Base-by-base conservation (phyloP, 225 moss, liverwort and hornwort species). In the Polytrichum commune region DNA sequence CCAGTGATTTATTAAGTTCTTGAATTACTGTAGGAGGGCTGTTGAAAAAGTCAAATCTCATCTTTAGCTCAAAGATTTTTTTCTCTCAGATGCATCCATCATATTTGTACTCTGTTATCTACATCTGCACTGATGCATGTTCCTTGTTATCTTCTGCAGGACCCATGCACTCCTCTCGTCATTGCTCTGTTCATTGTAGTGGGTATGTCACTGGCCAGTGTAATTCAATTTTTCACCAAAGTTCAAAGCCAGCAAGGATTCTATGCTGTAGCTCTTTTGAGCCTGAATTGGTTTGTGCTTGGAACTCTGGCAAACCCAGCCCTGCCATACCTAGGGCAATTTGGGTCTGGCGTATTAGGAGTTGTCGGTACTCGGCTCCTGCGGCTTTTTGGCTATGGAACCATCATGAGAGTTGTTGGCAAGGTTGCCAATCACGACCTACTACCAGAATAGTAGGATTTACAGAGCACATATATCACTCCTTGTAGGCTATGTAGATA, bases 211-310 rank as follows among this genome's bases (percentile, higher is more conserved):
- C 67, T 88, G 67, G 82, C 69, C 29, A 89, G 72, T 66, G 90
- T 84, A 53, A 78, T 90, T 55, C 88, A 80, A 53, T 80, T 86
- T 66, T 74, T 92, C 72, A 79, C 78, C 55, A 88, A 81, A 75
- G 55, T 81, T 28, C 82, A 80, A 73, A 78, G 74, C 35, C 83
- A 79, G 56, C 82, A 80, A 66, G 92, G 82, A 46, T 82, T 90
- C 69, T 60, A 88, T 55, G 86, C 92, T 58, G 76, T 88, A 54
- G 77, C 79, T 58, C 82, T 92, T 18, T 67, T 92, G 64, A 88
- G 92, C 76, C 79, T 92, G 28, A 92, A 92, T 73, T 92, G 88
- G 82, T 92, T 92, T 69, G 79, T 92, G 64, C 62, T 92, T 30
- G 92, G 92, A 69, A 84, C 92, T 32, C 75, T 92, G 74, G 83